These are phyloP conservation scores for Eucalyptus grandis DNA, from an alignment of 345 rosid species.

Conservation along the genomic window DNA sequence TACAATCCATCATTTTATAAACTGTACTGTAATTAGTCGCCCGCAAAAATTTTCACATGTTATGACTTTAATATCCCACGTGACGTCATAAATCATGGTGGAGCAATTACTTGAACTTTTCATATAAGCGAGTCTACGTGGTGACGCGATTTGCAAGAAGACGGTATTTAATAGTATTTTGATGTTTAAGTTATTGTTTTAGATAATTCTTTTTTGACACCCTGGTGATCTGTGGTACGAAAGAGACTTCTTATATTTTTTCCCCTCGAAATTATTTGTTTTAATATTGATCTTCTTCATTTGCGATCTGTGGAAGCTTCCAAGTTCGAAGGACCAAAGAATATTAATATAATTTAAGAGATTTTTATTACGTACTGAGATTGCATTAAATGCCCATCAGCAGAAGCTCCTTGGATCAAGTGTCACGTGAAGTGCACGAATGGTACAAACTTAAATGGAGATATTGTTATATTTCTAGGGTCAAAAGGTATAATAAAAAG, in stretches of 20 bases:
- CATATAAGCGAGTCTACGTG: not conserved
- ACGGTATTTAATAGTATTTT: not conserved
- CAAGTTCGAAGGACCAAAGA: not conserved
- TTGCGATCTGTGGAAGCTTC: not conserved
- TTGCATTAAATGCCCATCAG: not conserved
- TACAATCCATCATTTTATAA: not conserved
- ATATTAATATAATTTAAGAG: not conserved
- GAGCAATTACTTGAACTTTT: not conserved
- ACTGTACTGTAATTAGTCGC: not conserved
- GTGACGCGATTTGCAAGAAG: not conserved
- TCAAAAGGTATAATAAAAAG: not conserved
- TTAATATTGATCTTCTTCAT: not conserved
- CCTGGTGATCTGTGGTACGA: not conserved
- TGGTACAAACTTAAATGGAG: not conserved
- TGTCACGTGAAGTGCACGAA: not conserved
- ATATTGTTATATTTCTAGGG: not conserved
- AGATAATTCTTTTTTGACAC: not conserved
- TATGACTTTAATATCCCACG: not conserved
- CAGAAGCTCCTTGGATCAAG: not conserved
- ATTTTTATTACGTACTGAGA: not conserved
- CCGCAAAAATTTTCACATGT: not conserved
- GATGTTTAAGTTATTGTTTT: not conserved
- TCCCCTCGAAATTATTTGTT: not conserved
- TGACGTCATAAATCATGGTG: not conserved
- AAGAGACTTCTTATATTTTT: not conserved